Percentiles rank a stretch among this genome's conserved stretches.
These are phyloP conservation scores for Ceratocystis ficicola DNA, from an alignment of 2,329 filamentous ascomycete genomes.

Conservation along the genomic window DNA sequence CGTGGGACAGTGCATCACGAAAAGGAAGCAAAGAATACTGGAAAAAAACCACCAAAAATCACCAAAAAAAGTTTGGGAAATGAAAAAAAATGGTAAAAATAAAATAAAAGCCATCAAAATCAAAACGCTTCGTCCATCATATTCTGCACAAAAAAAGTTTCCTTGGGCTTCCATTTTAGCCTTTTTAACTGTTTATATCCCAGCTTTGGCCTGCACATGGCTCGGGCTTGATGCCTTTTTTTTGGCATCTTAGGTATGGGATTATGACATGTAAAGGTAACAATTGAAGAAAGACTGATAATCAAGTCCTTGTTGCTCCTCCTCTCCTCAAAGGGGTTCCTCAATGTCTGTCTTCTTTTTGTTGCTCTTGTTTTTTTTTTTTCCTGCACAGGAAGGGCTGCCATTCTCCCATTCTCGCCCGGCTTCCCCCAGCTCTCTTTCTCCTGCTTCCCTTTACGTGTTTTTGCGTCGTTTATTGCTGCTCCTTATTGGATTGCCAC, in stretches of 20 bases:
- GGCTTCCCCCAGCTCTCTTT: background rate
- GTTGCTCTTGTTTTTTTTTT: too few species aligned
- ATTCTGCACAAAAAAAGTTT: background rate
- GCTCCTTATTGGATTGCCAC: conserved; percentile 1
- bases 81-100: background rate
- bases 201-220: conserved; percentile 2
- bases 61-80: background rate
- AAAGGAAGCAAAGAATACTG: too few species aligned
- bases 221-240: background rate
- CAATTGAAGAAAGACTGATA: background rate
- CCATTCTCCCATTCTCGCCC: background rate
- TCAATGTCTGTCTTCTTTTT: too few species aligned
- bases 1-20: too few species aligned
- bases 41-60: too few species aligned
- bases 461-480: conserved; percentile 5
- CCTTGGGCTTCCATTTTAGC: background rate
- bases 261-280: background rate
- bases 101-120: background rate
- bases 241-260: background rate
- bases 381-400: too few species aligned
- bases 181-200: background rate
- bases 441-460: background rate
- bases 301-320: background rate
- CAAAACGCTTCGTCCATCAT: background rate
- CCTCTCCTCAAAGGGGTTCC: background rate